These are phyloP conservation scores for Bimuria novae-zelandiae DNA, from an alignment of 2,329 filamentous ascomycete genomes.

Conservation along the genomic window DNA sequence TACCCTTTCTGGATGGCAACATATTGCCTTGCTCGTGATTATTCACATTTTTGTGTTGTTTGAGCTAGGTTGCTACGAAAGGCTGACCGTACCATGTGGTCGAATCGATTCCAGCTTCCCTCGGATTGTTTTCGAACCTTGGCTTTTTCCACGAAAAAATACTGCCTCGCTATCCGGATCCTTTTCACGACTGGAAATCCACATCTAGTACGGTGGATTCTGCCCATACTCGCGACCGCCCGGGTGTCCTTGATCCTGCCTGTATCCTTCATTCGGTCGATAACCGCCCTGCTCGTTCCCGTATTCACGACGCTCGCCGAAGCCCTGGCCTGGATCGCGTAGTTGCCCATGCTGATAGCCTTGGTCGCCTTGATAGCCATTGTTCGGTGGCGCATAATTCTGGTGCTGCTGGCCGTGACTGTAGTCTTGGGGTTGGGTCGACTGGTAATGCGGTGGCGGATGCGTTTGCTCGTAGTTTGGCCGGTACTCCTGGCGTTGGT, in stretches of 20 bases:
- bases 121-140: too few relatives aligned
- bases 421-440: constrained; percentile 1
- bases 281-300: not conserved
- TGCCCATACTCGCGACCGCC: constrained; percentile 4
- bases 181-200: too few relatives aligned
- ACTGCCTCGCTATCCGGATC: too few relatives aligned
- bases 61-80: too few relatives aligned
- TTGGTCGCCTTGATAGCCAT: not conserved
- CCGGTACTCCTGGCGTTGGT: constrained; percentile 5
- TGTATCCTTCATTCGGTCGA: constrained; percentile 2
- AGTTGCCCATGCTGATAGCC: not conserved
- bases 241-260: constrained; percentile 4
- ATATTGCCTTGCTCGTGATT: too few relatives aligned
- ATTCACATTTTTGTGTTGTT: too few relatives aligned
- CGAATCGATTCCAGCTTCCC: too few relatives aligned
- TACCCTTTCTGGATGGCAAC: constrained; percentile 12
- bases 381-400: not conserved
- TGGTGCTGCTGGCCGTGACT: constrained; percentile 8
- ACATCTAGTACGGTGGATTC: constrained; percentile 7
- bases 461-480: not conserved
- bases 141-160: too few relatives aligned
- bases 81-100: too few relatives aligned
- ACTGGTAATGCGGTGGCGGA: constrained; percentile 1
- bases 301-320: not conserved
- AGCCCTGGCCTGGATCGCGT: too few relatives aligned